These are phyloP conservation scores for Termitomyces sp. DNA, from an alignment of 768 basidiomycete genomes.

Conservation along the genomic window DNA sequence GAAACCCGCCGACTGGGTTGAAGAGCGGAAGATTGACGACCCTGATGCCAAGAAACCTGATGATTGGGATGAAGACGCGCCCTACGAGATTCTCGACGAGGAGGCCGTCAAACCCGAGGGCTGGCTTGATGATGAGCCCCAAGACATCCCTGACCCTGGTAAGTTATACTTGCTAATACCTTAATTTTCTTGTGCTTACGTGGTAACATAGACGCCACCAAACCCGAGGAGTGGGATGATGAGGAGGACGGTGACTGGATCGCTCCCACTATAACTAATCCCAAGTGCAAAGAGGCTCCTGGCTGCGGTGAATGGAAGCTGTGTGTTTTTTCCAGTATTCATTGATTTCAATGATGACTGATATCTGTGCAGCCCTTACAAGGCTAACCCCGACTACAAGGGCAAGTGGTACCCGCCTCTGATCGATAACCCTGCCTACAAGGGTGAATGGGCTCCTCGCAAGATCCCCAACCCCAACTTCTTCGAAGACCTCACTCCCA, in stretches of 20 bases:
- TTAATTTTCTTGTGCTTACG: background rate
- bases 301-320: slow-evolving; percentile 96
- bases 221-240: slow-evolving; percentile 99
- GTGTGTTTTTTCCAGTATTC: slow-evolving; percentile 29
- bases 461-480: slow-evolving; percentile 88
- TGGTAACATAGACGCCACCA: slow-evolving; percentile 62
- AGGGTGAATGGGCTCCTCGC: slow-evolving; percentile 88
- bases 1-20: slow-evolving; percentile 95
- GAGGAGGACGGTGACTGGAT: slow-evolving; percentile 99
- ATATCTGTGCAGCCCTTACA: slow-evolving; percentile 55
- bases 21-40: slow-evolving; percentile 81
- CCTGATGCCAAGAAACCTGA: slow-evolving; percentile 86
- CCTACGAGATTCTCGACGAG: slow-evolving; percentile 85
- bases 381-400: slow-evolving; percentile 93
- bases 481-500: slow-evolving; percentile 85
- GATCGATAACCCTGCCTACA: slow-evolving; percentile 98
- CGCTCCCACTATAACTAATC: slow-evolving; percentile 84
- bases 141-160: slow-evolving; percentile 85
- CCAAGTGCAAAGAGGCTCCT: slow-evolving; percentile 83
- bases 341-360: background rate
- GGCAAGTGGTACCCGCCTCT: slow-evolving; percentile 96
- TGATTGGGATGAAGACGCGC: slow-evolving; percentile 98
- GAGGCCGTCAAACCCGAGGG: slow-evolving; percentile 90
- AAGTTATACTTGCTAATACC: slow-evolving; percentile 11
- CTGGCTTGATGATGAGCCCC: slow-evolving; percentile 90